phyloP scores from a whole-genome alignment of 139 green algal species.

The Raphidocelis subcapitata region DNA sequence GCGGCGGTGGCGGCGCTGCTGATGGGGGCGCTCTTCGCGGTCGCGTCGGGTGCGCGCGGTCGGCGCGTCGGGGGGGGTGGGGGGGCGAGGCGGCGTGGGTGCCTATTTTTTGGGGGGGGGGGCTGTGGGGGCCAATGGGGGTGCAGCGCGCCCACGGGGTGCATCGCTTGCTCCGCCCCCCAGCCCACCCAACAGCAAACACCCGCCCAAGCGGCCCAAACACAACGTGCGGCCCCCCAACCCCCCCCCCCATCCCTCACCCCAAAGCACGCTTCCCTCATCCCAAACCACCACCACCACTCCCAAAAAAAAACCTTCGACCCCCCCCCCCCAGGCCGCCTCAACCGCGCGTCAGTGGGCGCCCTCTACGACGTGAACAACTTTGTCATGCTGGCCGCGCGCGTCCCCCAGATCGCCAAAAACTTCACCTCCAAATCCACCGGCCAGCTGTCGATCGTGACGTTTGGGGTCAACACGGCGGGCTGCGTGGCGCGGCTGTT shows the following conservation, averaged over 20 bases:
- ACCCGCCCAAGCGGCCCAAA: no score
- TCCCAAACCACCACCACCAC: not conserved
- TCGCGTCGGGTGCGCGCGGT: slow-evolving; percentile 6
- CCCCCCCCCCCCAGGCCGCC: slow-evolving; percentile 28
- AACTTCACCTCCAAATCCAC: slow-evolving; percentile 59
- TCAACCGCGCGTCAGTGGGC: slow-evolving; percentile 31
- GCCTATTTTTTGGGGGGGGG: no score
- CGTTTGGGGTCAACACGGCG: slow-evolving; percentile 59
- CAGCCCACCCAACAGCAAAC: no score
- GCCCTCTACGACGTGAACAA: slow-evolving; percentile 66
- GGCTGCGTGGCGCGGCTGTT: slow-evolving; percentile 72
- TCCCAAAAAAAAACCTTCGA: no score
- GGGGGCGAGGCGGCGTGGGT: no score
- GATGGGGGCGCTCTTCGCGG: slow-evolving; percentile 2
- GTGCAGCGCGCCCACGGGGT: no score
- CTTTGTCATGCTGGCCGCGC: slow-evolving; percentile 61
- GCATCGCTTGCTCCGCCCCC: no score
- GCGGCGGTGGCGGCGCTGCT: slow-evolving; percentile 8
- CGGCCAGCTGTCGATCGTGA: slow-evolving; percentile 71
- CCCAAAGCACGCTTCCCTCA: not conserved
- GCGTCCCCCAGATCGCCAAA: slow-evolving; percentile 68
- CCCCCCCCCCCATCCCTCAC: no score
- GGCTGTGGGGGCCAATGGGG: no score
- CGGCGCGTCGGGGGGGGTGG: no score
- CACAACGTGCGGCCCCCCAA: not conserved